Evolutionary conservation across 2,329 filamentous ascomycete genomes (phyloP), one percentile per base, ranked within the genome.

Genomic region (Ampelomyces quisqualis): DNA sequence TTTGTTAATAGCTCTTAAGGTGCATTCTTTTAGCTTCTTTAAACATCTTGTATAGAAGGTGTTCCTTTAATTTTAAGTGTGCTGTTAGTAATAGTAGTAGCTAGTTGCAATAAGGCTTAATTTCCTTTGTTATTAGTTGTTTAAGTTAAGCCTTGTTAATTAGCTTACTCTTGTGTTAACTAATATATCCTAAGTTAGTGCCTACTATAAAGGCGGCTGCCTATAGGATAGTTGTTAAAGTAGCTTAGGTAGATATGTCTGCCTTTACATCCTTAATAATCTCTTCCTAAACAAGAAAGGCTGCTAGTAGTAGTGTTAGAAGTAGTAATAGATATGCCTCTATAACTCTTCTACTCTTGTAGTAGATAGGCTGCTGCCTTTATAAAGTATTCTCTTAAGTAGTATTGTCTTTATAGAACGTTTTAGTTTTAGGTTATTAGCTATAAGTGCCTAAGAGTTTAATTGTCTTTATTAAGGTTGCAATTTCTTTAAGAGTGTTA

Each of bases 401-500:
- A 5, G 23, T 41, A 15, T 42, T 20, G 21, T 42, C 33, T 14
- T 42, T 21, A 15, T 27, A 42, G 28, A 42, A 37, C 6, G 27
- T 11, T 21, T 37, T 6, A 3, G 21, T 33, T 14, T 32, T 27
- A 37, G 14, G 21, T 21, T 37, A 5, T 4, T 37, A 7, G 8
- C 4, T 32, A 5, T 20, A 8, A 13, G 8, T 14, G 27, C n/a
- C n/a, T n/a, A 14, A 34, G 2, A 42, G 29, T 22, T 42, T 28
- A 11, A 37, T 15, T 4, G 27, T 29, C 10, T 13, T 29, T 26
- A 47, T 23, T 14, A 11, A 34, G 3, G 39, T 35, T 10, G 29
- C 21, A 6, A 47, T 47, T 22, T 43, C 33, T 21, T 43, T 13
- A 0, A 47, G 30, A 3, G 34, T 47, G 10, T 35, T 39, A 19